Base-by-base conservation (phyloP, 371 early-diverging fungal species). In the Chytridium lagenaria region DNA sequence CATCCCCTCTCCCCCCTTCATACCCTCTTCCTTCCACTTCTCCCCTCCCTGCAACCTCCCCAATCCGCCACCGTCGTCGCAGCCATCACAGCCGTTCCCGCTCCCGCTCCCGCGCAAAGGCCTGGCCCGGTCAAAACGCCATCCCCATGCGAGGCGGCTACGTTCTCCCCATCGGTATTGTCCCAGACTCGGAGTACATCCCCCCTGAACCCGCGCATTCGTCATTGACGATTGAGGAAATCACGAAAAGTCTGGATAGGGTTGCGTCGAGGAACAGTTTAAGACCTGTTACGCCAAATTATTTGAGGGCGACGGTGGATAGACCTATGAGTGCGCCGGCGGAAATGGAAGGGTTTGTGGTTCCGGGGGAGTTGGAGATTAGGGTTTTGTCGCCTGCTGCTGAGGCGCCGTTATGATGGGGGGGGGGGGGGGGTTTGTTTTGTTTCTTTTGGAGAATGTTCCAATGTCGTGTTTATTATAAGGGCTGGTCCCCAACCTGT, bases 91-190 rank as follows among this genome's bases (percentile, higher is more conserved):
- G 55, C 26, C 55, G 55, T 10, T 52, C 55, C 5, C 7, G 55
- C 5, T 52, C 55, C 5, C 7, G 55, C 7, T 10, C 33, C 15
- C 31, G 36, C 7, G 33, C 10, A 61, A 31, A 34, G 3, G 33
- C 63, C 2, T 61, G 63, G 63, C 63, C 63, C 15, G 63, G 63
- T 15, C 63, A 61, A 38, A 61, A 61, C 23, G 63, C 63, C 38
- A 38, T 61, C 36, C 63, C 63, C 10, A 38, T 61, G 33, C 15
- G 23, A 34, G 63, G 63, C 7, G 63, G 63, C 2, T 61, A 30
- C 34, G 34, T 61, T 16, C 38, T 61, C 15, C 63, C 63, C 19
- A 36, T 38, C 19, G 63, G 63, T 16, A 38, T 61, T 16, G 63
- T 61, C 15, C 63, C n/a, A n/a, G n/a, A n/a, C 63, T 12, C n/a